A percentile compares a stretch with the other conserved stretches of the same genome.
These are phyloP conservation scores for Penicillium expansum DNA, from an alignment of 2,329 filamentous ascomycete genomes.

Conservation along the genomic window DNA sequence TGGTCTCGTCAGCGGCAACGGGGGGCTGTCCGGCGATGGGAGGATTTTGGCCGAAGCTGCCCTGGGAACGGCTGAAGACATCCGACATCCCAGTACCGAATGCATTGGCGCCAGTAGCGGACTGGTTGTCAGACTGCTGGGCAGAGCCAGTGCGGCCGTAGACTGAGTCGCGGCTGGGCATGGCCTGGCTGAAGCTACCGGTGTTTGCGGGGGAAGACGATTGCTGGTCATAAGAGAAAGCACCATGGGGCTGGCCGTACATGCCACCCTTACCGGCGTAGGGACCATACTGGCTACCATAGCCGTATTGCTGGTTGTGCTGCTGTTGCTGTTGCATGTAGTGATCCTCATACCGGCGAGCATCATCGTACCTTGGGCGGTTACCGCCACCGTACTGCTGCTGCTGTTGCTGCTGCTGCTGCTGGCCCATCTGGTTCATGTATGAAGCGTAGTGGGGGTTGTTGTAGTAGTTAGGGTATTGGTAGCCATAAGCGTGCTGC, in stretches of 20 bases:
- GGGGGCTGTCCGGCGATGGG: conserved; percentile 51
- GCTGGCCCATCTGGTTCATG: conserved; percentile 54
- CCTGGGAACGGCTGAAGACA: conserved; percentile 58
- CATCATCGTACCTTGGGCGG: conserved; percentile 51
- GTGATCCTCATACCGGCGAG: conserved; percentile 49
- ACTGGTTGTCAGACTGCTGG: conserved; percentile 55
- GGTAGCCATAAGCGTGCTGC: conserved; percentile 56
- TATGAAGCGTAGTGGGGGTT: conserved; percentile 63
- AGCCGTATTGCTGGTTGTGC: conserved; percentile 54
- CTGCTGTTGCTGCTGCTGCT: conserved; percentile 44
- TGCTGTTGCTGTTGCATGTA: conserved; percentile 28
- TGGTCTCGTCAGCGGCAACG: conserved; percentile 53
- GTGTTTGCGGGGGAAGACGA: conserved; percentile 63
- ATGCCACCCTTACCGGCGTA: conserved; percentile 59
- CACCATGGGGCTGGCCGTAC: conserved; percentile 61
- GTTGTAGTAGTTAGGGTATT: conserved; percentile 56
- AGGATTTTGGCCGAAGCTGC: conserved; percentile 57
- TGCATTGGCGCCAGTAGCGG: conserved; percentile 49
- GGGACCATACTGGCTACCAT: conserved; percentile 50
- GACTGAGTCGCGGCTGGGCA: conserved; percentile 54
- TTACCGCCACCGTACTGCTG: conserved; percentile 49
- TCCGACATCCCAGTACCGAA: conserved; percentile 55
- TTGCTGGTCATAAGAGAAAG: conserved; percentile 61
- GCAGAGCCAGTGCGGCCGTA: conserved; percentile 60
- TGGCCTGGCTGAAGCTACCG: conserved; percentile 43